phyloP scores from a whole-genome alignment of 2,329 filamentous ascomycete genomes.

The Talaromyces sp. region DNA sequence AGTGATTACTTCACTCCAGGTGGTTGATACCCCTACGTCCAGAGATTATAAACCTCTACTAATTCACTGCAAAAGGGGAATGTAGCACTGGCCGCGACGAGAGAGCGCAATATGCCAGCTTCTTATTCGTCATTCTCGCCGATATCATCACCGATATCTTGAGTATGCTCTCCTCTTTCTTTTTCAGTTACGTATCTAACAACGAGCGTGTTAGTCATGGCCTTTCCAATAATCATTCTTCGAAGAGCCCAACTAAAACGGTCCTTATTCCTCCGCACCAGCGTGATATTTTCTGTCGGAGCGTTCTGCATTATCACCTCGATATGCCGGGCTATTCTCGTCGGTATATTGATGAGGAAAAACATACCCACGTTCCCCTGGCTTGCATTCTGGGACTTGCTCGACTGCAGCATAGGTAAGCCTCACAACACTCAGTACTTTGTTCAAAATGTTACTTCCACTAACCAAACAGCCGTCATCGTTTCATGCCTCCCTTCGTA shows the following conservation, averaged over 20 bases:
- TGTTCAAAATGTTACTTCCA: not conserved
- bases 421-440: not conserved
- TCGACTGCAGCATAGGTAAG: constrained; percentile 32
- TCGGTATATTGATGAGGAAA: constrained; percentile 23
- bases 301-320: constrained; percentile 22
- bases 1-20: constrained; percentile 30
- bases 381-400: constrained; percentile 32
- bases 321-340: constrained; percentile 24
- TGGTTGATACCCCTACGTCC: not conserved
- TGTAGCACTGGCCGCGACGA: constrained; percentile 24
- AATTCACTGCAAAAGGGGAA: constrained; percentile 11
- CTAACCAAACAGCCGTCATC: constrained; percentile 14
- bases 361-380: constrained; percentile 26
- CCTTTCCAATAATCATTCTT: constrained; percentile 30
- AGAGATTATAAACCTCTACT: not conserved
- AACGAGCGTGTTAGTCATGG: constrained; percentile 26
- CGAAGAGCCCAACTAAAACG: constrained; percentile 30
- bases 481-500: constrained; percentile 17
- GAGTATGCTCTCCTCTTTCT: constrained; percentile 16
- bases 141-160: constrained; percentile 32
- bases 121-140: constrained; percentile 30
- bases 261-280: constrained; percentile 27
- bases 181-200: not conserved
- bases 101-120: constrained; percentile 25
- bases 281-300: constrained; percentile 23